These are phyloP conservation scores for Chlorociboria aeruginascens DNA, from an alignment of 495 filamentous ascomycete genomes.

Conservation along the genomic window DNA sequence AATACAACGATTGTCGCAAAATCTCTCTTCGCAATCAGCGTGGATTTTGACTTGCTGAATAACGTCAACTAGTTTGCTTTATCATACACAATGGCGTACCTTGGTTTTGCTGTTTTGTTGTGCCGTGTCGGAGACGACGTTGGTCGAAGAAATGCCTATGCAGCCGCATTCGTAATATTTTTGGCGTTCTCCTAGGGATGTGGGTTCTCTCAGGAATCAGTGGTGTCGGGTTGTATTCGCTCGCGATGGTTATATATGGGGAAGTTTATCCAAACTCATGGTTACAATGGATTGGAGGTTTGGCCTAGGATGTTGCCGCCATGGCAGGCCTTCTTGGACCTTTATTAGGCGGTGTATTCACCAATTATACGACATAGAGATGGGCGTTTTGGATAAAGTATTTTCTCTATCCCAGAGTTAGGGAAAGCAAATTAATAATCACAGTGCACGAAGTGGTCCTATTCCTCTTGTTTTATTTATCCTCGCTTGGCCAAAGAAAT, in stretches of 20 bases:
- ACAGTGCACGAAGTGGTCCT: constrained; percentile 9
- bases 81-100: constrained; percentile 43
- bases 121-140: constrained; percentile 40
- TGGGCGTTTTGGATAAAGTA: constrained; percentile 41
- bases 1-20: constrained; percentile 23
- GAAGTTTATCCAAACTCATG: constrained; percentile 33
- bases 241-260: constrained; percentile 39
- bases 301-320: constrained; percentile 24
- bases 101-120: constrained; percentile 31
- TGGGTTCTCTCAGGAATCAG: constrained; percentile 33
- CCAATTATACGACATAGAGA: constrained; percentile 32
- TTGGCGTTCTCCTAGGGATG: constrained; percentile 42
- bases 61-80: constrained; percentile 39
- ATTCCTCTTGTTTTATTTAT: constrained; percentile 9
- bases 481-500: constrained; percentile 10
- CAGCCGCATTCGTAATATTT: constrained; percentile 37
- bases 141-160: constrained; percentile 35
- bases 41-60: constrained; percentile 14
- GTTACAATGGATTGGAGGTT: constrained; percentile 24
- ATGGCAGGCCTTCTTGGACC: constrained; percentile 31
- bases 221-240: constrained; percentile 32
- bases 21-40: constrained; percentile 17
- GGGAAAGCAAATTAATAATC: constrained; percentile 9
- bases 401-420: constrained; percentile 21
- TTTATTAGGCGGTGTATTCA: constrained; percentile 33